Conservation (phyloP, 306 rosid genomes). For the Quercus wislizeni region DNA sequence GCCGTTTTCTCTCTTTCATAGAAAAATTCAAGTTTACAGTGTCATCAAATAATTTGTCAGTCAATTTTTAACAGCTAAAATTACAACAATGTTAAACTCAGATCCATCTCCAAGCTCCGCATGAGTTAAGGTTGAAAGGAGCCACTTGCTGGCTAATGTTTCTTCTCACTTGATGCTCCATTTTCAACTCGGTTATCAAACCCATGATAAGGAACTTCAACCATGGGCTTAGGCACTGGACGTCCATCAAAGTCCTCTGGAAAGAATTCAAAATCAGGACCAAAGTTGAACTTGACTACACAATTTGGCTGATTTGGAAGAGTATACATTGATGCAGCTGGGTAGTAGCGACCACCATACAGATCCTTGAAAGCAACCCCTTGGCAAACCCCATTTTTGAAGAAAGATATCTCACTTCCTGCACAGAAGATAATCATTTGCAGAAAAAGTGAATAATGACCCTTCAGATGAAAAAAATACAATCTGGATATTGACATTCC, state of each 20-base stretch:
- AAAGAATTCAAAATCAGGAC: constrained; percentile 81
- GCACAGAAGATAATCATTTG: constrained; percentile 35
- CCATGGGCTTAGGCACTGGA: constrained; percentile 74
- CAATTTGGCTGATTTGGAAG: constrained; percentile 92
- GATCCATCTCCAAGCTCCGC: constrained; percentile 30
- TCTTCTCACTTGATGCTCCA: constrained; percentile 64
- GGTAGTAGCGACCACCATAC: constrained; percentile 88
- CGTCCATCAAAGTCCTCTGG: constrained; percentile 63
- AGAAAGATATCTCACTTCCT: constrained; percentile 93
- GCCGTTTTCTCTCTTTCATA: constrained; percentile 23
- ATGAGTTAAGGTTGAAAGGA: constrained; percentile 14
- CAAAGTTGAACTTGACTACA: constrained; percentile 87
- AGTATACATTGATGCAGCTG: constrained; percentile 94
- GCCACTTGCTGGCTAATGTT: constrained; percentile 28
- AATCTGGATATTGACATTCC: no score
- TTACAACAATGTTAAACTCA: constrained; percentile 32
- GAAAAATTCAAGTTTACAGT: constrained; percentile 33
- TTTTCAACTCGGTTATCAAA: constrained; percentile 70
- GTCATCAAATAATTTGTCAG: constrained; percentile 29
- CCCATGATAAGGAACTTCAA: constrained; percentile 79
- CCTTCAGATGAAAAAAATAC: not conserved
- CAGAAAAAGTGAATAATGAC: constrained; percentile 9
- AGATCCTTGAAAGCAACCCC: constrained; percentile 90
- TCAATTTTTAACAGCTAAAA: constrained; percentile 24
- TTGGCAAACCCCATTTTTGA: constrained; percentile 84